Base-by-base conservation (phyloP, 768 basidiomycete species). In the Suillus fuscotomentosus region DNA sequence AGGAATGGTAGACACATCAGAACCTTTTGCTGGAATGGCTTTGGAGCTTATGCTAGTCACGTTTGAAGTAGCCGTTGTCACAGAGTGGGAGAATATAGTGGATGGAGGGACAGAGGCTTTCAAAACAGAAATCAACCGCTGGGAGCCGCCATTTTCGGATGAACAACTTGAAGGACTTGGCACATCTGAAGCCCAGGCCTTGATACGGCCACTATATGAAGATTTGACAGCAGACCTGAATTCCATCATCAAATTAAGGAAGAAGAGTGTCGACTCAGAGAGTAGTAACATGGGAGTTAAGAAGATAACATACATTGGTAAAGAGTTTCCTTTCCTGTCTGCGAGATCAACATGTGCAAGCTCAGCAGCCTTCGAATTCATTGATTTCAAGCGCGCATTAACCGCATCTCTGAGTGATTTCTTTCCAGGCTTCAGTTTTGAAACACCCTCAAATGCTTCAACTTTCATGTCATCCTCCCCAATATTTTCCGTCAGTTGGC, bases 261-360 rank as follows among this genome's bases (percentile, higher is more conserved):
- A 63, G 41, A 63, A 63, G 22, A 63, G 54, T 31, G 55, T 51
- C 11, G 43, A 36, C 47, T 63, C 63, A 57, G 63, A 59, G 55
- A 63, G 45, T 27, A 50, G 34, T 10, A 63, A 27, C 63, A 63
- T 63, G 45, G 56, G 9, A 47, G 27, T 27, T 27, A 27, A 27
- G 27, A 27, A 27, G 27, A 59, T 9, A 45, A 47, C 45, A n/a
- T 47, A 47, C 45, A 41, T 41, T 14, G 20, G 45, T 47, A 47
- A 47, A n/a, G n/a, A 47, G 45, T 47, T 47, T 47, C 45, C n/a
- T 47, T 47, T 47, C 45, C 45, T 47, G 45, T 47, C 45, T 10
- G 7, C 45, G 10, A n/a, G n/a, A 47, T 47, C 45, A 47, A 47
- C 45, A 47, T 9, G 8, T 47, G 45, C 45, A 47, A 47, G n/a